These are phyloP conservation scores for Picochlorum sp. DNA, from an alignment of 139 green algal genomes.

Conservation along the genomic window DNA sequence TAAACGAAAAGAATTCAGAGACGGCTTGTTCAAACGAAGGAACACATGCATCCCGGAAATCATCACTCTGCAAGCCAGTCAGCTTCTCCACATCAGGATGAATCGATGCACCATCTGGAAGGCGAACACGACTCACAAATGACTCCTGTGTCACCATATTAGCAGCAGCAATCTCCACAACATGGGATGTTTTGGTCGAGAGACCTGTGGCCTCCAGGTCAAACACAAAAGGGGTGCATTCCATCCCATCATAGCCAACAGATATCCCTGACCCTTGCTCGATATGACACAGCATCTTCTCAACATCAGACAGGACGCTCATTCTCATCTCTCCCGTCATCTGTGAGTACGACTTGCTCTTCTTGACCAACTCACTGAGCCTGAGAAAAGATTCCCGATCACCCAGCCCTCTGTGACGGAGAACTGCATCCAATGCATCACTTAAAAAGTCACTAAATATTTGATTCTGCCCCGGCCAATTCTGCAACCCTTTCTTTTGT, in stretches of 20 bases:
- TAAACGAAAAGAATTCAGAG: slow-evolving; percentile 25
- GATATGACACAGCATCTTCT: too few relatives aligned
- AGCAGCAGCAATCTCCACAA: slow-evolving; percentile 42
- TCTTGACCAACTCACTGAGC: too few relatives aligned
- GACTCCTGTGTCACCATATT: not conserved
- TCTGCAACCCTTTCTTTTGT: not conserved
- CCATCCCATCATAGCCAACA: not conserved
- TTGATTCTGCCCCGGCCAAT: not conserved
- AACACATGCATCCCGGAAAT: slow-evolving; percentile 8
- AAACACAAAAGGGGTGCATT: slow-evolving; percentile 33
- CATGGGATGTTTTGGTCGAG: slow-evolving; percentile 2
- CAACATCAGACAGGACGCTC: too few relatives aligned
- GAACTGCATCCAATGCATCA: not conserved
- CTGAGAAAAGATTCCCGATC: too few relatives aligned
- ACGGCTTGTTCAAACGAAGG: slow-evolving; percentile 16
- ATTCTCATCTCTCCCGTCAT: too few relatives aligned
- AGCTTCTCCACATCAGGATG: not conserved
- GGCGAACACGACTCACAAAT: slow-evolving; percentile 19
- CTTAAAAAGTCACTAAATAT: slow-evolving; percentile 6
- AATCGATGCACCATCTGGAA: slow-evolving; percentile 3
- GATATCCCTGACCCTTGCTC: too few relatives aligned
- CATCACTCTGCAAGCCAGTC: slow-evolving; percentile 27
- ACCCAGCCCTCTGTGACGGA: too few relatives aligned
- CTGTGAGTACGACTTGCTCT: too few relatives aligned
- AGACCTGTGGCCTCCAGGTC: slow-evolving; percentile 47